Evolutionary conservation across 495 filamentous ascomycete genomes (phyloP).

Genomic region (Amorphotheca resinae): DNA sequence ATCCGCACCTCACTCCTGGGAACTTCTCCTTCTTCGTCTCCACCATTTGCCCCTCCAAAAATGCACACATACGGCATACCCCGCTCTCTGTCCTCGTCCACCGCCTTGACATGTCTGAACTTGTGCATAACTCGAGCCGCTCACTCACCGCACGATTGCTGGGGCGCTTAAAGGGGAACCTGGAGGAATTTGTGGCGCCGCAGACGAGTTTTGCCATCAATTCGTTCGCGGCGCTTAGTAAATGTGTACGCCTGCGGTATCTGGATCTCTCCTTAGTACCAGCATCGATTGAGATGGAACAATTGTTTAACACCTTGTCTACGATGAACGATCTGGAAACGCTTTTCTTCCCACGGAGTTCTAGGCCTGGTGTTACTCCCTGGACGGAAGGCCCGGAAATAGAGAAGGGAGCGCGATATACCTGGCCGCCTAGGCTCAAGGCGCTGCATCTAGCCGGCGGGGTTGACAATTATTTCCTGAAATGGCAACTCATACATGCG

Average conservation of each 20-base stretch:
- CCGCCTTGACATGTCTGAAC: slow-evolving; percentile 40
- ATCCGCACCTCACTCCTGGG: slow-evolving; percentile 35
- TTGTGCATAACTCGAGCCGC: slow-evolving; percentile 55
- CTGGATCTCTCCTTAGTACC: slow-evolving; percentile 50
- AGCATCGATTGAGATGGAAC: slow-evolving; percentile 37
- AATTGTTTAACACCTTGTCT: slow-evolving; percentile 40
- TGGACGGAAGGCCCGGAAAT: slow-evolving; percentile 18
- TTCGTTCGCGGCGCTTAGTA: slow-evolving; percentile 48
- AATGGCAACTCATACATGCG: slow-evolving; percentile 11
- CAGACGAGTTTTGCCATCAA: slow-evolving; percentile 52
- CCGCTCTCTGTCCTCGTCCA: slow-evolving; percentile 44
- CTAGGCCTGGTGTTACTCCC: slow-evolving; percentile 3
- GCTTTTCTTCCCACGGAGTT: slow-evolving; percentile 45
- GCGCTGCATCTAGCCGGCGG: slow-evolving; percentile 32
- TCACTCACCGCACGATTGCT: slow-evolving; percentile 54
- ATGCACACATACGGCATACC: slow-evolving; percentile 38
- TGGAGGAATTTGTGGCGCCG: slow-evolving; percentile 54
- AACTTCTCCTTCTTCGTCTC: slow-evolving; percentile 47
- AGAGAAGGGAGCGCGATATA: slow-evolving; percentile 14
- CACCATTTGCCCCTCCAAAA: slow-evolving; percentile 51
- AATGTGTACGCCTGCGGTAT: slow-evolving; percentile 40
- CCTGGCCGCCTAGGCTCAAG: slow-evolving; percentile 34
- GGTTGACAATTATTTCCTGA: slow-evolving; percentile 30
- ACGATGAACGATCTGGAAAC: slow-evolving; percentile 33
- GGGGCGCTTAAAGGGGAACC: slow-evolving; percentile 40